Evolutionary conservation across 148 eudicot genomes (phyloP), one percentile per base, ranked within the genome.

Genomic region (Persicaria tinctoria): DNA sequence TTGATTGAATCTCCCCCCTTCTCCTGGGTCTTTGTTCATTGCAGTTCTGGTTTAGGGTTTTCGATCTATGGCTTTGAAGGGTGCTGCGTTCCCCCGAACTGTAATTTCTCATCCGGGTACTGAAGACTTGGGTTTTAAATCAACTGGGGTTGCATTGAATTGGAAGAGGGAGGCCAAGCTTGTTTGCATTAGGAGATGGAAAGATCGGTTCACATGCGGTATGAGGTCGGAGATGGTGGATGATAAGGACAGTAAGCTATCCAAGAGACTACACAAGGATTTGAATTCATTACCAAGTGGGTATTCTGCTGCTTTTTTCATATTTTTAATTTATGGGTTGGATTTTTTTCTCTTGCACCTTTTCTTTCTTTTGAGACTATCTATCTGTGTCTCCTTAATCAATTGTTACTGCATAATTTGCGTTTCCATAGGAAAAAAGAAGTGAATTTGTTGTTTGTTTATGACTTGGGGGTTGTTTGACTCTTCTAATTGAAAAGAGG

Each of bases 141-240:
- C 12, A 6, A 70, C 73, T 47, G 54, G 73, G 53, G 47, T 47
- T 46, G 20, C 73, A 11, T 70, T 70, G 53, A 70, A 70, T 70
- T 70, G 73, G 73, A 70, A 49, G 51, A 46, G 73, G 4, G 53
- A 47, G 2, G 51, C 8, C 27, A 70, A 70, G 54, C 2, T 18
- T 5, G 73, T 70, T 70, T 47, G 51, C 41, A 16, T 12, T n/a
- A 70, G 53, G 13, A 70, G 73, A 70, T 70, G 38, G 51, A 49
- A 46, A 11, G 32, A 47, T 47, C 51, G 27, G 14, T 46, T 70
- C 14, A 13, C 41, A n/a, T 46, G 51, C 46, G 54, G 32, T 70
- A 70, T 49, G 38, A 70, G 27, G 73, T 46, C 73, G 54, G 38
- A 49, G 73, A 70, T 70, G 73, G 73, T 70, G 73, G 73, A 49